These are phyloP conservation scores for Cercospora zeae-maydis DNA, from an alignment of 2,329 filamentous ascomycete species.

Conservation along the genomic window DNA sequence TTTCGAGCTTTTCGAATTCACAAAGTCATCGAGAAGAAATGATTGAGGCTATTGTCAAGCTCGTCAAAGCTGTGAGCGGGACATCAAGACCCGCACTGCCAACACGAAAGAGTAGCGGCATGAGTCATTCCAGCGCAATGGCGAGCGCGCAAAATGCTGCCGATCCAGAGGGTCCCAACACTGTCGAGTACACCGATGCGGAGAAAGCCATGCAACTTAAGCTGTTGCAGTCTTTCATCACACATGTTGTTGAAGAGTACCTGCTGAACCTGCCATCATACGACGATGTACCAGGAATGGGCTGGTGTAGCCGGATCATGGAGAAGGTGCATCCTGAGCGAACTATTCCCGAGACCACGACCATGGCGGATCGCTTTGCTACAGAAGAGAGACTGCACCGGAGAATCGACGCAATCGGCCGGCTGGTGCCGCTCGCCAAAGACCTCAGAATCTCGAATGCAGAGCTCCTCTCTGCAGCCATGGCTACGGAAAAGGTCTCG, in stretches of 20 bases:
- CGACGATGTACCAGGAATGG: constrained; percentile 49
- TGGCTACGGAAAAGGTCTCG: constrained; percentile 40
- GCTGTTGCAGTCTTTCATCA: constrained; percentile 72
- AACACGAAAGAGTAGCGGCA: constrained; percentile 51
- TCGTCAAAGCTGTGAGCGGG: constrained; percentile 66
- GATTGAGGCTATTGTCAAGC: constrained; percentile 66
- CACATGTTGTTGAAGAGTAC: constrained; percentile 71
- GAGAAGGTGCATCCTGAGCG: constrained; percentile 66
- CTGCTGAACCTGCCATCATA: constrained; percentile 51
- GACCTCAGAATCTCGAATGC: constrained; percentile 51
- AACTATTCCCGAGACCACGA: constrained; percentile 59
- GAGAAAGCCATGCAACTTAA: constrained; percentile 62
- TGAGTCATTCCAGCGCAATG: constrained; percentile 24
- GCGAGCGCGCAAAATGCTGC: constrained; percentile 39
- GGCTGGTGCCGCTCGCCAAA: constrained; percentile 65
- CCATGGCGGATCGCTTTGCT: constrained; percentile 61
- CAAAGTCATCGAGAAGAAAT: constrained; percentile 58
- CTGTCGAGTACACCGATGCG: constrained; percentile 43
- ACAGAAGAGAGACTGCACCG: constrained; percentile 59
- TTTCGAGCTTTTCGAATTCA: constrained; percentile 61
- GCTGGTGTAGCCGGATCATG: constrained; percentile 56
- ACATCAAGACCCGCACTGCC: constrained; percentile 64
- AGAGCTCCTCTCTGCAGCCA: constrained; percentile 46
- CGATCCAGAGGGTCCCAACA: constrained; percentile 54
- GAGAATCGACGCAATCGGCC: constrained; percentile 65